Evolutionary conservation across 768 basidiomycete genomes (phyloP).

Genomic region (Mycena alexandri): DNA sequence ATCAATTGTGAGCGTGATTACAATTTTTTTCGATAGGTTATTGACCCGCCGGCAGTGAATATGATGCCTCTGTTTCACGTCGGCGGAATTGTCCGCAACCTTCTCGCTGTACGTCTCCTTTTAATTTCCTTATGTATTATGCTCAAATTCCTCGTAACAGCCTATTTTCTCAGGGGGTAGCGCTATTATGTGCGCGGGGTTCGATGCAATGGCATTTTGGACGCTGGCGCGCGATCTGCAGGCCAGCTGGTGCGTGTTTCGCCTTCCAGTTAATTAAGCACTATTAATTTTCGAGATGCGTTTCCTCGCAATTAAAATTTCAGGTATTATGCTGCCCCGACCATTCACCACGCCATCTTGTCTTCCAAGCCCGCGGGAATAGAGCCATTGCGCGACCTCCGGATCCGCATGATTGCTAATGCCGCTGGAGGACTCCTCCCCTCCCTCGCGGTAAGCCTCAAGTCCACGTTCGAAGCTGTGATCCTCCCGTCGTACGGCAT

Average conservation of each 20-base stretch:
- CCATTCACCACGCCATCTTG: conserved; percentile 64
- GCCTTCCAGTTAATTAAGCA: not conserved
- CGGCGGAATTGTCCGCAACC: conserved; percentile 70
- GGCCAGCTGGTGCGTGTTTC: conserved; percentile 62
- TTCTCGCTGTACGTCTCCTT: conserved; percentile 53
- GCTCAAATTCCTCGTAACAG: conserved; percentile 13
- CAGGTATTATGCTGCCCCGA: conserved; percentile 66
- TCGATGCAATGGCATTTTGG: conserved; percentile 68
- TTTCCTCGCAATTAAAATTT: conserved; percentile 27
- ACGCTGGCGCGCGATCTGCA: conserved; percentile 51
- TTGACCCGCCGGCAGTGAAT: conserved; percentile 45
- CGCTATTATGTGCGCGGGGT: conserved; percentile 67
- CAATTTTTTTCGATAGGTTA: not conserved
- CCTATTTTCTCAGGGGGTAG: conserved; percentile 68
- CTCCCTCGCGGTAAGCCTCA: conserved; percentile 62
- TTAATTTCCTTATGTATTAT: conserved; percentile 9
- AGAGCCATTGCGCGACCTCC: conserved; percentile 48
- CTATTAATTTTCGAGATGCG: not conserved
- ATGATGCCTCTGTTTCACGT: conserved; percentile 74
- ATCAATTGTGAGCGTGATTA: conserved; percentile 57
- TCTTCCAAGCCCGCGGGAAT: conserved; percentile 50
- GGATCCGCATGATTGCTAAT: conserved; percentile 62
- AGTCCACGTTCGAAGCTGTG: conserved; percentile 62
- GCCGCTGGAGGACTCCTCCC: conserved; percentile 68
- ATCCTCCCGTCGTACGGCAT: conserved; percentile 74